A percentile compares a stretch with the other conserved stretches of the same genome.
Conservation (phyloP, 257 asterid genomes). For the Gentiana dahurica region DNA sequence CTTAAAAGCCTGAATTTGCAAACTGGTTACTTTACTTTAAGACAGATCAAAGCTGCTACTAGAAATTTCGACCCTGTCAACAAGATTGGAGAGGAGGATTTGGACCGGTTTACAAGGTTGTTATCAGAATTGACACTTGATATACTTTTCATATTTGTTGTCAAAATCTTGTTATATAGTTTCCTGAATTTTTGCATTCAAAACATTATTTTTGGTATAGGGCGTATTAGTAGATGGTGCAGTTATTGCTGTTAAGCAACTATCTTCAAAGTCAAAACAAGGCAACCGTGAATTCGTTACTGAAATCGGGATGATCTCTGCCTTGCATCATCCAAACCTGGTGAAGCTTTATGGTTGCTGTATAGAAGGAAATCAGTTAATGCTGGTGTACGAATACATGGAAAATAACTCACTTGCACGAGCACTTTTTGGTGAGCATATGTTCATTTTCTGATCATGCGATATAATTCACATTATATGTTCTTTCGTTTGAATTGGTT, state of each 20-base stretch:
- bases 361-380: conserved; percentile 39
- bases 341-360: conserved; percentile 41
- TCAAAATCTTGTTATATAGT: background rate
- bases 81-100: conserved; percentile 44
- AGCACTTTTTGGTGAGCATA: conserved; percentile 32
- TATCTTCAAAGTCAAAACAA: conserved; percentile 39
- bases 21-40: conserved; percentile 33
- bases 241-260: conserved; percentile 32
- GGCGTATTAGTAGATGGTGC: conserved; percentile 30
- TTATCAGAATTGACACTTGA: background rate
- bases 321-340: conserved; percentile 39
- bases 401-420: conserved; percentile 39
- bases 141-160: background rate
- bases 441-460: background rate
- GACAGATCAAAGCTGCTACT: conserved; percentile 36
- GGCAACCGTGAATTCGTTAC: conserved; percentile 36
- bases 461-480: background rate
- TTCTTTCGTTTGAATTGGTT: background rate
- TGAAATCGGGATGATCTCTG: conserved; percentile 46
- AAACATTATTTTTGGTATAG: conserved; percentile 5
- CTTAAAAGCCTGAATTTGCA: conserved; percentile 33
- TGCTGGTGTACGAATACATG: conserved; percentile 35
- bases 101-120: conserved; percentile 40
- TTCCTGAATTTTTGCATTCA: no score
- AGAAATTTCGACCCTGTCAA: conserved; percentile 27